These are phyloP conservation scores for Aspergillus carbonarius DNA, from an alignment of 2,329 filamentous ascomycete genomes.

Conservation along the genomic window DNA sequence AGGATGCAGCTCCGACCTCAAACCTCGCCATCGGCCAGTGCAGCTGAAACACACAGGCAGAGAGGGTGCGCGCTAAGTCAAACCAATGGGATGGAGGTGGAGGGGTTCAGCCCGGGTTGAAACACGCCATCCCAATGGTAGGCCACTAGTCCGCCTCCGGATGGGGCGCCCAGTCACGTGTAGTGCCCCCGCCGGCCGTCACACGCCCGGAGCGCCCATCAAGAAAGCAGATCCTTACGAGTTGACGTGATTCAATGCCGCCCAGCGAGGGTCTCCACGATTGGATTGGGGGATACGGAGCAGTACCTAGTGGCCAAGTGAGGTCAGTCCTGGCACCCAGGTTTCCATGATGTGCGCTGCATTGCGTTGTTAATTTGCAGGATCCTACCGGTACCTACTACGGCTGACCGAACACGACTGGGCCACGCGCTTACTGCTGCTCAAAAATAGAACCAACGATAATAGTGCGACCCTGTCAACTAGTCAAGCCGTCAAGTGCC, in stretches of 20 bases:
- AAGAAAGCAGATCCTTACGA: not conserved
- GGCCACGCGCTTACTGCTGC: not conserved
- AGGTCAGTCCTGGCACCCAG: not conserved
- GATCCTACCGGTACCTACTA: not conserved
- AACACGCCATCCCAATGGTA: conserved; percentile 30
- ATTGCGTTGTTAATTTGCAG: not conserved
- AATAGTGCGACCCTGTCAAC: not conserved
- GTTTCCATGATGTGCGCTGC: not conserved
- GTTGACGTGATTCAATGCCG: not conserved
- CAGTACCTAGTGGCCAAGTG: not conserved
- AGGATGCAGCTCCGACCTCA: not conserved
- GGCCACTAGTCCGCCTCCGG: conserved; percentile 15
- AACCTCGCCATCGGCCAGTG: not conserved
- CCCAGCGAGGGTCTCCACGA: not conserved
- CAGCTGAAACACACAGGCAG: conserved; percentile 27
- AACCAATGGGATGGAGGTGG: conserved; percentile 11
- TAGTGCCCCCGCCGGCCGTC: not conserved
- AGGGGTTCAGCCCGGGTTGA: conserved; percentile 22
- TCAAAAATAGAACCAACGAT: conserved; percentile 1
- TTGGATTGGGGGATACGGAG: not conserved
- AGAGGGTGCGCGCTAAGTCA: conserved; percentile 18
- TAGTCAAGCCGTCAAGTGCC: not conserved
- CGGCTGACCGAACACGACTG: not conserved
- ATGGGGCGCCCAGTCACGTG: conserved; percentile 12
- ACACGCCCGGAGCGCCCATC: not conserved